Percentiles rank a stretch among this genome's conserved stretches.
phyloP scores from a whole-genome alignment of 352 stramenopile genomes.

The Globisporangium echinulatum region DNA sequence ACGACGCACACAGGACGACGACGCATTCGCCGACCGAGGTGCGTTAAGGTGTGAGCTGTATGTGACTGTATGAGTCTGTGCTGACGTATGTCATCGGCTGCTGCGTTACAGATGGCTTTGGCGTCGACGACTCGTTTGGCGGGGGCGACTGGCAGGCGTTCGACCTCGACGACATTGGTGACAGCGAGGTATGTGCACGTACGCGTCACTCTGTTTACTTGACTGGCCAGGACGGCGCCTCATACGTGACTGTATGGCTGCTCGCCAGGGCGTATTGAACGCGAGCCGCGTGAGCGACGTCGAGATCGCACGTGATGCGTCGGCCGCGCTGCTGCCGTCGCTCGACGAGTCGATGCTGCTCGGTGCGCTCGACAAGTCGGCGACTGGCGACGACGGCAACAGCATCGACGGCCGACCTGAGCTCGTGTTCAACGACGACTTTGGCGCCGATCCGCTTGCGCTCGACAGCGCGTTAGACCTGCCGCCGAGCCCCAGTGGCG shows the following conservation, averaged over 20 bases:
- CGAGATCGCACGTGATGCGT: slow-evolving; percentile 73
- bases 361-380: slow-evolving; percentile 36
- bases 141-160: slow-evolving; percentile 78
- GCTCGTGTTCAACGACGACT: slow-evolving; percentile 54
- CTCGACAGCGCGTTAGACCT: slow-evolving; percentile 32
- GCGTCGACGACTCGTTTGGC: slow-evolving; percentile 72
- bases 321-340: slow-evolving; percentile 26
- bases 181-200: slow-evolving; percentile 20
- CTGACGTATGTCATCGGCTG: background rate
- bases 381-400: slow-evolving; percentile 16
- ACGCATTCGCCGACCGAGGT: slow-evolving; percentile 51
- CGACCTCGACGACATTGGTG: slow-evolving; percentile 65
- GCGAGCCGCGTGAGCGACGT: slow-evolving; percentile 72
- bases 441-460: slow-evolving; percentile 44
- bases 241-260: background rate
- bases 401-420: slow-evolving; percentile 32
- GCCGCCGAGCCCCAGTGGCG: slow-evolving; percentile 28
- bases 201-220: background rate
- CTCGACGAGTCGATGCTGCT: slow-evolving; percentile 59
- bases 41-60: background rate
- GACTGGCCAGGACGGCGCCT: background rate
- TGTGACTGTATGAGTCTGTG: no score
- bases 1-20: slow-evolving; percentile 38
- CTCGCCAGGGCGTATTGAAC: slow-evolving; percentile 33
- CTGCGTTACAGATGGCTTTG: slow-evolving; percentile 49